Base-by-base conservation (phyloP, 2,329 filamentous ascomycete genomes). In the Colletotrichum viniferum region DNA sequence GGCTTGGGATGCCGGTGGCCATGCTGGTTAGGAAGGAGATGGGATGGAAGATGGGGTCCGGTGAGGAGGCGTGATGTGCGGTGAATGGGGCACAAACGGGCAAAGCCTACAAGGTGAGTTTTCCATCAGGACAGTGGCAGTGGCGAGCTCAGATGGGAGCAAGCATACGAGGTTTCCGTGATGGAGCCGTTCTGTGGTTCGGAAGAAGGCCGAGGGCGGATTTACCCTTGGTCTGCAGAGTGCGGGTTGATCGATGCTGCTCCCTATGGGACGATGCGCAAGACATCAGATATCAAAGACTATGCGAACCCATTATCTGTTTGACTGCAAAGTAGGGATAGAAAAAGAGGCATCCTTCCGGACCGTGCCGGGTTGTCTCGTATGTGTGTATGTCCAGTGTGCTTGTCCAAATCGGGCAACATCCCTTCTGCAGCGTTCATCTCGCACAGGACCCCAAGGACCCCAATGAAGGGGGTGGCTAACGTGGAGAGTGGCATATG, bases 1-100 rank as follows among this genome's bases (percentile, higher is more conserved):
- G 61, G 43, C 18, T 26, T n/a, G n/a, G 21, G 13, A 66, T 61
- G 68, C 24, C 36, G 52, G 28, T 26, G 26, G 18, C 61, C 72
- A 74, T 52, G 24, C 13, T 21, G 9, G 24, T 26, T 60, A 24
- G 28, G 32, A 14, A 26, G 30, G 38, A 36, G 36, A 55, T 62
- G 34, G 67, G 32, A 58, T 32, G 24, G 36, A 55, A 38, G 28
- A 56, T 55, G 62, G 32, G 69, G 38, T 24, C 72, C 43, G 16
- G 48, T 18, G n/a, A 30, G 43, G 36, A 48, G 26, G 58, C 18
- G 18, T 21, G 16, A 34, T 56, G 71, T 73, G 60, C 12, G 52
- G 67, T 36, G 65, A 52, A 56, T 60, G 52, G 69, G 34, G 65
- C 26, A 67, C 73, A 75, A 75, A 75, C 73, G 63, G 36, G 30